A percentile compares a stretch with the other conserved stretches of the same genome.
phyloP scores from a whole-genome alignment of 1,284 basidiomycete genomes.

The Ceratorhiza oryzae-sativae region DNA sequence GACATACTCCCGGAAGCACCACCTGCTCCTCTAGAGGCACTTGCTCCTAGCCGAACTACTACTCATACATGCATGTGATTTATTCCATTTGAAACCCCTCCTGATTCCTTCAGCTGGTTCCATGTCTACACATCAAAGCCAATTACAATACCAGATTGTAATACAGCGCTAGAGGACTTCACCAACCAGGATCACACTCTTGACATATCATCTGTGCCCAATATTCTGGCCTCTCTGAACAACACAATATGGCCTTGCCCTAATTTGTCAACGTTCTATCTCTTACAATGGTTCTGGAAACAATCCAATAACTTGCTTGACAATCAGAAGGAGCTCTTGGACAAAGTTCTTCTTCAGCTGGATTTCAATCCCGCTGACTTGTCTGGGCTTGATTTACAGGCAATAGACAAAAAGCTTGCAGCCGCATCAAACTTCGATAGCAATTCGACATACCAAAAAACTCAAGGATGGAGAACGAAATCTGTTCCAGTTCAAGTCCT shows the following conservation, averaged over 20 bases:
- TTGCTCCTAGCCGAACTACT: background rate
- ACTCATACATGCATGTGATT: background rate
- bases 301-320: background rate
- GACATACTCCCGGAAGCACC: background rate
- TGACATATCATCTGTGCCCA: background rate
- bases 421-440: background rate
- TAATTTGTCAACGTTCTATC: constrained; percentile 4
- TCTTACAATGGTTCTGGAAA: constrained; percentile 6
- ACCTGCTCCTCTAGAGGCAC: background rate
- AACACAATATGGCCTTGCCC: constrained; percentile 11
- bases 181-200: background rate
- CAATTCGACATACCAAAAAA: background rate
- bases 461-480: constrained; percentile 20
- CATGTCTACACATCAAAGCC: background rate
- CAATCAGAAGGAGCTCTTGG: background rate
- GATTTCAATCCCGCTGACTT: background rate
- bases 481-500: constrained; percentile 15
- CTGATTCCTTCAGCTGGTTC: constrained; percentile 11
- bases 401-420: background rate
- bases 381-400: background rate
- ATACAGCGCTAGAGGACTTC: background rate
- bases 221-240: background rate
- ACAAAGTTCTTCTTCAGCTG: background rate
- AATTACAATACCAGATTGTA: background rate
- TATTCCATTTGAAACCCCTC: background rate